Conservation (phyloP, 164 flowering plant genomes). For the Berberis vulgaris region DNA sequence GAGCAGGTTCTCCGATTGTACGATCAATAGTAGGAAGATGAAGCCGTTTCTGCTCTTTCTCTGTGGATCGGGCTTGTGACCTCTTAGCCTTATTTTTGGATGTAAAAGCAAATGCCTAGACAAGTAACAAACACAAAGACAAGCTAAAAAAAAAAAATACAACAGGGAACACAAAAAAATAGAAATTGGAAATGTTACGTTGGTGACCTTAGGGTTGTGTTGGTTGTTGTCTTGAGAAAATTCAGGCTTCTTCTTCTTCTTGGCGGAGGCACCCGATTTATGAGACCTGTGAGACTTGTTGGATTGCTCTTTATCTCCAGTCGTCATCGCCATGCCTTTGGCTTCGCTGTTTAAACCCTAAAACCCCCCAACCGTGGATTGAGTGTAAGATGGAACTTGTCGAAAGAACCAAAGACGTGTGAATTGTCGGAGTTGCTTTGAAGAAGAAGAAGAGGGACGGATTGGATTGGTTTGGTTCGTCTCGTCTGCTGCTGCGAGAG, state of each 20-base stretch:
- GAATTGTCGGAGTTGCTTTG: too few species aligned
- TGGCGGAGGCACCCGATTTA: slow-evolving; percentile 11
- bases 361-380: not conserved
- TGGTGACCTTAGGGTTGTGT: slow-evolving; percentile 58
- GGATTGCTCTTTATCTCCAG: slow-evolving; percentile 32
- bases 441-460: too few species aligned
- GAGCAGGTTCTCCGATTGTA: too few species aligned
- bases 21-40: too few species aligned
- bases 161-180: not conserved
- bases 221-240: slow-evolving; percentile 29
- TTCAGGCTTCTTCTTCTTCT: slow-evolving; percentile 21
- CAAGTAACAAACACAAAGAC: slow-evolving; percentile 8
- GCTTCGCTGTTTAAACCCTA: slow-evolving; percentile 8
- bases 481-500: too few species aligned
- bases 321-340: too few species aligned
- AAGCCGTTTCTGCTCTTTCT: too few species aligned
- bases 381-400: too few species aligned
- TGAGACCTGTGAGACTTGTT: slow-evolving; percentile 65
- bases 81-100: slow-evolving; percentile 79
- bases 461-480: too few species aligned
- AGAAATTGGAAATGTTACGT: not conserved
- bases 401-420: too few species aligned
- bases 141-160: not conserved
- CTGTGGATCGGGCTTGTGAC: slow-evolving; percentile 53
- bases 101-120: slow-evolving; percentile 79